Evolutionary conservation across 75 land plant species (phyloP).

Genomic region (Pinus taeda): DNA sequence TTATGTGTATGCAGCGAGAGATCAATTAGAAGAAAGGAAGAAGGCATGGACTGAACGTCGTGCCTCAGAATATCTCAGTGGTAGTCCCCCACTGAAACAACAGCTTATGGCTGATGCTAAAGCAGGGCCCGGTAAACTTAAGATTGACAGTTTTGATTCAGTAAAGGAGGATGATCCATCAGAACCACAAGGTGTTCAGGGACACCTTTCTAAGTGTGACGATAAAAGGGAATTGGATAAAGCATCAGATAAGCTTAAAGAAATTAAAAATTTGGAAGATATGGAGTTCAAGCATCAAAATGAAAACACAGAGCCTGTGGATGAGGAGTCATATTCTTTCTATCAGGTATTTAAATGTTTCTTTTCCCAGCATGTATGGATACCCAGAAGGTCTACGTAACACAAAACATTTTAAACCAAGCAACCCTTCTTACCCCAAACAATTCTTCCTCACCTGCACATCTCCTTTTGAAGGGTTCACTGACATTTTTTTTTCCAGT

Average conservation of each 20-base stretch:
- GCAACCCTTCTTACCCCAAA: no score
- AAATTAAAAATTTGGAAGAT: slow-evolving; percentile 1
- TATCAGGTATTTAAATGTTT: slow-evolving; percentile 57
- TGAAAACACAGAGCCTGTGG: slow-evolving; percentile 23
- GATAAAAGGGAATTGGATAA: neutral
- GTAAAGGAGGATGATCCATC: slow-evolving; percentile 8
- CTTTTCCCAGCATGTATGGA: neutral
- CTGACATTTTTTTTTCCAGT: no score
- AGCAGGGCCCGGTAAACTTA: slow-evolving; percentile 15
- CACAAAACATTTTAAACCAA: no score
- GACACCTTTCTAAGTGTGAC: neutral
- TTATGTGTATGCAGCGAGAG: slow-evolving; percentile 81
- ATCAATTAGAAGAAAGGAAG: slow-evolving; percentile 76
- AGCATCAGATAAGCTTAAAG: neutral
- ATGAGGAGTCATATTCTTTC: slow-evolving; percentile 58
- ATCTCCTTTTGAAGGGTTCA: no score
- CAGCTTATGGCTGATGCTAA: slow-evolving; percentile 34
- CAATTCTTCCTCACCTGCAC: no score
- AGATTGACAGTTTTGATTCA: slow-evolving; percentile 13
- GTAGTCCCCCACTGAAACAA: slow-evolving; percentile 38
- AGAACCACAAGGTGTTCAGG: slow-evolving; percentile 6
- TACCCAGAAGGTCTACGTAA: neutral
- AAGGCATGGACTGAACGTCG: slow-evolving; percentile 68
- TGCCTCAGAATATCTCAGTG: slow-evolving; percentile 24
- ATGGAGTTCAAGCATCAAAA: neutral